phyloP scores from a whole-genome alignment of 2,329 filamentous ascomycete species.

The Zymoseptoria brevis region DNA sequence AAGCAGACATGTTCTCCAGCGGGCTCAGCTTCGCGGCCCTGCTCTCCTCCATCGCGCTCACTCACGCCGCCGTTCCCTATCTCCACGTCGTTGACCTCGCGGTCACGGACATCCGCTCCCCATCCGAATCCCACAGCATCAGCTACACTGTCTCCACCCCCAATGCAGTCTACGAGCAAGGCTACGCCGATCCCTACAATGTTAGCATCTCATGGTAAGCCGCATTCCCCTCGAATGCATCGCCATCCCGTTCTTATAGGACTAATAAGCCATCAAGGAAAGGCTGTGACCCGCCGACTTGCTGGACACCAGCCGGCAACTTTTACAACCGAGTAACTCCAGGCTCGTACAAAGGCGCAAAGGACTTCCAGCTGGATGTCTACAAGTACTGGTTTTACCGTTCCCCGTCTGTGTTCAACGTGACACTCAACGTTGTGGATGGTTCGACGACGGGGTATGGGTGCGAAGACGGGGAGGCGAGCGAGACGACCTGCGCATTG shows the following conservation, averaged over 20 bases:
- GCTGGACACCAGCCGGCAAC: neutral
- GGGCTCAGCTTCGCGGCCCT: neutral
- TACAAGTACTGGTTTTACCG: neutral
- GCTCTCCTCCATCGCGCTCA: neutral
- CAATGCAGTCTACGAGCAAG: constrained; percentile 16
- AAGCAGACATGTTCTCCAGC: neutral
- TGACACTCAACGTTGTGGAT: neutral
- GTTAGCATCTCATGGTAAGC: constrained; percentile 13
- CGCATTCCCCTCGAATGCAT: neutral
- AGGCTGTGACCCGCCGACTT: neutral
- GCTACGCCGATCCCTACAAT: constrained; percentile 4
- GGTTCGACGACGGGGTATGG: neutral
- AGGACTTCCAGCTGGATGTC: neutral
- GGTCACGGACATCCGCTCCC: constrained; percentile 8
- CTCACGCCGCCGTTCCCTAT: constrained; percentile 3
- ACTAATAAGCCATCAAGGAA: neutral
- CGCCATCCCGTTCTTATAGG: neutral
- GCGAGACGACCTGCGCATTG: neutral
- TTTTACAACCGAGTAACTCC: neutral
- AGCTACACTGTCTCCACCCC: constrained; percentile 19
- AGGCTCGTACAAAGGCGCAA: neutral
- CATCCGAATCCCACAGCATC: constrained; percentile 9
- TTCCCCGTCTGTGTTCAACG: neutral
- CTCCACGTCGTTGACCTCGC: constrained; percentile 13
- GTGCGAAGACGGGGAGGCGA: neutral